Evolutionary conservation across 2,329 filamentous ascomycete genomes (phyloP).

Genomic region (Didymella arachidicola): DNA sequence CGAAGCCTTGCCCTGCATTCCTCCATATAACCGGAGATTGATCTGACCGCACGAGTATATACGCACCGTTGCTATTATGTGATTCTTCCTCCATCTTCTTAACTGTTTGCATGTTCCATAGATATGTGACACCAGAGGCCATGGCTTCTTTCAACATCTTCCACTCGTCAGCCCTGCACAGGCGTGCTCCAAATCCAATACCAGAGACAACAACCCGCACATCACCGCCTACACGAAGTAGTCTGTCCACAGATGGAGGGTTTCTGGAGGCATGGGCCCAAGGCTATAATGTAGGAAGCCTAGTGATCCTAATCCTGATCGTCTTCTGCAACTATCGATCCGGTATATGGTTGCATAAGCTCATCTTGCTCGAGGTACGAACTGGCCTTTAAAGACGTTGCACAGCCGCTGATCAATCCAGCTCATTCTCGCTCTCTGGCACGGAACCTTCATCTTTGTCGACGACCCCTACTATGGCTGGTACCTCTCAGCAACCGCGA

Average conservation of each 20-base stretch:
- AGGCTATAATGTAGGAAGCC: constrained; percentile 48
- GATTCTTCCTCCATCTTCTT: neutral
- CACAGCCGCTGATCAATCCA: constrained; percentile 22
- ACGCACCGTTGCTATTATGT: neutral
- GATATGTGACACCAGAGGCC: constrained; percentile 11
- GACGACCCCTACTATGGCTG: constrained; percentile 45
- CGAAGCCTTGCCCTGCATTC: constrained; percentile 7
- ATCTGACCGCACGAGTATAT: constrained; percentile 1
- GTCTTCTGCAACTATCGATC: constrained; percentile 49
- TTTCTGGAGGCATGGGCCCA: constrained; percentile 49
- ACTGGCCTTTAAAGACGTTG: neutral
- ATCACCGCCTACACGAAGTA: constrained; percentile 38
- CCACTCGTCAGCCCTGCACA: constrained; percentile 21
- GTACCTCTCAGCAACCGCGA: constrained; percentile 46
- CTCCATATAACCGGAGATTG: constrained; percentile 3
- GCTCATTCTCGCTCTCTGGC: constrained; percentile 49
- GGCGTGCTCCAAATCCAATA: constrained; percentile 29
- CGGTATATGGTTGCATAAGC: constrained; percentile 45
- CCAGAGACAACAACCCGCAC: constrained; percentile 35
- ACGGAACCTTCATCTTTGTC: constrained; percentile 48
- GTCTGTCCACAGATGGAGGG: constrained; percentile 38
- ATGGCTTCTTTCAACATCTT: constrained; percentile 38
- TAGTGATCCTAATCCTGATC: constrained; percentile 47
- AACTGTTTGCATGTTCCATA: neutral
- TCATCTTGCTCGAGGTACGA: constrained; percentile 46